phyloP scores from a whole-genome alignment of 306 rosid genomes.

The Ceratonia siliqua region DNA sequence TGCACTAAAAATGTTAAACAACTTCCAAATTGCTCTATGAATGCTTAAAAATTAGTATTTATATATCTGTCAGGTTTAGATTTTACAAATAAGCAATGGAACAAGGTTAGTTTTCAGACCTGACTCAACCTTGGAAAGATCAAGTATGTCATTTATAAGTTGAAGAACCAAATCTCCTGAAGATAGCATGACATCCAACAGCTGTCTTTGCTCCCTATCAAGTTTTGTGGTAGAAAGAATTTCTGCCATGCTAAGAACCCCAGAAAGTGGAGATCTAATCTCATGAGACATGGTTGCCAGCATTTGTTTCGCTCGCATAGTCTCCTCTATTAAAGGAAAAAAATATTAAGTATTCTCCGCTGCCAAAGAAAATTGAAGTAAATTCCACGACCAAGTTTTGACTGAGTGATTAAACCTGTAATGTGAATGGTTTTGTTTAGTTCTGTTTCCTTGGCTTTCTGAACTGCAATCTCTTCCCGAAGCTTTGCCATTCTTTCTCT shows the following conservation, averaged over 20 bases:
- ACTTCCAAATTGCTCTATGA: neutral
- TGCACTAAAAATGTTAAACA: neutral
- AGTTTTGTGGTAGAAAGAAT: conserved; percentile 88
- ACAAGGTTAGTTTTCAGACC: conserved; percentile 54
- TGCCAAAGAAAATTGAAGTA: conserved; percentile 4
- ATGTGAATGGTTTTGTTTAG: conserved; percentile 94
- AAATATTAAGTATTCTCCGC: conserved; percentile 26
- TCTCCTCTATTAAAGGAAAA: conserved; percentile 63
- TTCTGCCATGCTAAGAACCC: conserved; percentile 98
- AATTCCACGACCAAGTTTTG: conserved; percentile 28
- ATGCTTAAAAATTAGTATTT: conserved; percentile 12
- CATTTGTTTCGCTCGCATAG: conserved; percentile 99
- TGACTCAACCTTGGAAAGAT: conserved; percentile 99
- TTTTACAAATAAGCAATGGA: neutral
- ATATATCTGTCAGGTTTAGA: neutral
- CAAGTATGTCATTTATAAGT: conserved; percentile 96
- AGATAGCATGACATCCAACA: conserved; percentile 89
- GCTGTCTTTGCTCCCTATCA: conserved; percentile 81
- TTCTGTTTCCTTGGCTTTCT: conserved; percentile 94
- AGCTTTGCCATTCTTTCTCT: conserved; percentile 90
- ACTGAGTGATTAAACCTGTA: conserved; percentile 60
- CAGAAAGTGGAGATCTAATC: conserved; percentile 94
- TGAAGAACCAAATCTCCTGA: conserved; percentile 99
- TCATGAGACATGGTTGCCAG: conserved; percentile 99
- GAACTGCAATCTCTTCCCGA: conserved; percentile 91